These are phyloP conservation scores for Fraxinus angustifolia DNA, from an alignment of 305 asterid species.

Conservation along the genomic window DNA sequence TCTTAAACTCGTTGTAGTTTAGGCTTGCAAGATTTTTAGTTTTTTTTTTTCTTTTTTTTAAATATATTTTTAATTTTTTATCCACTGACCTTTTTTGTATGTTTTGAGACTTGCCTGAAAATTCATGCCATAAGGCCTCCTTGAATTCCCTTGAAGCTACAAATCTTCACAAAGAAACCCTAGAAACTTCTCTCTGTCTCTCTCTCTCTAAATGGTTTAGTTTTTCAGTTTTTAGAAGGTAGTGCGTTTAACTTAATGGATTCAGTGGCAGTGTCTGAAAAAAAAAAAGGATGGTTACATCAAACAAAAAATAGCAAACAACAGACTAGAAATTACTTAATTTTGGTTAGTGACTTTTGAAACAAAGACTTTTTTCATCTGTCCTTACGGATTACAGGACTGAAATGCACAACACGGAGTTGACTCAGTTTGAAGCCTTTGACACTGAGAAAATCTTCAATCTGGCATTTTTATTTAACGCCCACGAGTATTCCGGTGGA, in stretches of 20 bases:
- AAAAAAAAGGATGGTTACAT: slow-evolving; percentile 39
- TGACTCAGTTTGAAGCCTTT: slow-evolving; percentile 40
- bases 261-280: slow-evolving; percentile 45
- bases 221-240: slow-evolving; percentile 20
- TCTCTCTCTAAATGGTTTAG: neutral
- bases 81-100: slow-evolving; percentile 23
- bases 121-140: neutral
- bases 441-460: slow-evolving; percentile 17
- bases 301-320: slow-evolving; percentile 19
- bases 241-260: slow-evolving; percentile 53
- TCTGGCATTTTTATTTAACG: slow-evolving; percentile 24
- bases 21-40: neutral
- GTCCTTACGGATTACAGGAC: slow-evolving; percentile 33
- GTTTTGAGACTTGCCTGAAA: slow-evolving; percentile 19
- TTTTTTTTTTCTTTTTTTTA: neutral
- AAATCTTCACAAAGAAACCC: slow-evolving; percentile 37
- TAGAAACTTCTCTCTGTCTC: slow-evolving; percentile 22
- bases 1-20: neutral
- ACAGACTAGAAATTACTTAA: slow-evolving; percentile 17
- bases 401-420: slow-evolving; percentile 19
- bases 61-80: neutral
- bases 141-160: slow-evolving; percentile 9
- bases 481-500: slow-evolving; percentile 38
- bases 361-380: slow-evolving; percentile 28
- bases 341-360: slow-evolving; percentile 26